A percentile compares a stretch with the other conserved stretches of the same genome.
Evolutionary conservation across 129 eudicot species (phyloP).

Genomic region (Centella asiatica): DNA sequence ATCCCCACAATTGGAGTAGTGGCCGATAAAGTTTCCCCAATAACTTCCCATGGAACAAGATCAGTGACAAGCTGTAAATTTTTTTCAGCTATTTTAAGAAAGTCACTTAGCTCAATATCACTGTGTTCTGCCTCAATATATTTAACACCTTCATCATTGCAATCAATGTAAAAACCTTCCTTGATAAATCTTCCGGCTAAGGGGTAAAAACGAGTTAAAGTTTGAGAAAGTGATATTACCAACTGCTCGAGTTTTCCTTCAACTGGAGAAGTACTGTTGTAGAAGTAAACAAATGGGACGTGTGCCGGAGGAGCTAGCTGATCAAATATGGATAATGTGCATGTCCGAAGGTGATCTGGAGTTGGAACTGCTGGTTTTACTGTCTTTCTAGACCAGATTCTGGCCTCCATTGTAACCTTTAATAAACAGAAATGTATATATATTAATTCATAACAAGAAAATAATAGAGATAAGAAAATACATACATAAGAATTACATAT

Average conservation of each 20-base stretch:
- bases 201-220: constrained; percentile 16
- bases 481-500: too few species aligned
- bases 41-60: not conserved
- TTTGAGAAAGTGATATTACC: constrained; percentile 16
- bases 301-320: constrained; percentile 11
- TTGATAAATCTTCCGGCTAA: constrained; percentile 24
- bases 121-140: constrained; percentile 14
- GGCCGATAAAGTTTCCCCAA: constrained; percentile 3
- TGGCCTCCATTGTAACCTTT: constrained; percentile 12
- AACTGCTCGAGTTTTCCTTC: not conserved
- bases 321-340: constrained; percentile 15
- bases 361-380: constrained; percentile 29
- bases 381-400: constrained; percentile 1
- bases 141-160: constrained; percentile 23
- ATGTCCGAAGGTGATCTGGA: constrained; percentile 12
- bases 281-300: not conserved
- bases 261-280: too few species aligned
- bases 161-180: constrained; percentile 10
- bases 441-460: not conserved
- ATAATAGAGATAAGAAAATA: too few species aligned
- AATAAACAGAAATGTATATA: not conserved
- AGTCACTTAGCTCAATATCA: not conserved
- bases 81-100: not conserved
- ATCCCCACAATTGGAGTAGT: not conserved
- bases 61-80: not conserved